A percentile compares a stretch with the other conserved stretches of the same genome.
Evolutionary conservation across 495 filamentous ascomycete genomes (phyloP).

Genomic region (Cenococcum geophilum): DNA sequence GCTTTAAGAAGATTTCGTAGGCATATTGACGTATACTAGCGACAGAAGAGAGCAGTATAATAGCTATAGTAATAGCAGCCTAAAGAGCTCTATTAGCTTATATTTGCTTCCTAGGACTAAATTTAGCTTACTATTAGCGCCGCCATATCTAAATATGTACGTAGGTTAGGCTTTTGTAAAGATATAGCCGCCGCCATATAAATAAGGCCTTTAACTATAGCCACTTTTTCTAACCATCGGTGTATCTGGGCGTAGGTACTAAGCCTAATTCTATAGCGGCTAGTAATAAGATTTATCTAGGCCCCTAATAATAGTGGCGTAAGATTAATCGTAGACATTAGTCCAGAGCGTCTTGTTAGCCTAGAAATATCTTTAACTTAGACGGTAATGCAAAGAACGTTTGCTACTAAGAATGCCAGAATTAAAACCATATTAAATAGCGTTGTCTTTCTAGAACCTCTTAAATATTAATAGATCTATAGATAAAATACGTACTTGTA

Average conservation of each 20-base stretch:
- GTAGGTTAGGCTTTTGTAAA: neutral
- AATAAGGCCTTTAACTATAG: conserved; percentile 1
- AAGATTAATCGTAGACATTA: neutral
- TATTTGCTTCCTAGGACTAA: neutral
- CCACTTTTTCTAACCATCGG: conserved; percentile 5
- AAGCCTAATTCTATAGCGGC: neutral
- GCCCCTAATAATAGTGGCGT: neutral
- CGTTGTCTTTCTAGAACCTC: conserved; percentile 8
- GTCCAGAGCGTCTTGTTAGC: neutral
- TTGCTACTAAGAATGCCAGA: neutral
- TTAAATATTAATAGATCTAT: neutral
- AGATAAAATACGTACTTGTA: conserved; percentile 10
- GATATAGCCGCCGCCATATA: neutral
- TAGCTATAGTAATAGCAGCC: neutral
- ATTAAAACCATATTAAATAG: neutral
- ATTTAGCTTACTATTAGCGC: neutral
- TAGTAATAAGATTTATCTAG: neutral
- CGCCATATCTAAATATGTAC: neutral
- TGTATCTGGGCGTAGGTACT: neutral
- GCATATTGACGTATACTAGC: neutral
- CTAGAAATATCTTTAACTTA: neutral
- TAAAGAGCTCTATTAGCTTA: neutral
- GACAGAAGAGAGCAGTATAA: neutral
- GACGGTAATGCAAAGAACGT: neutral
- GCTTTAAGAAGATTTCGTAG: conserved; percentile 4